These are phyloP conservation scores for Comarum palustre DNA, from an alignment of 306 rosid genomes.

Conservation along the genomic window DNA sequence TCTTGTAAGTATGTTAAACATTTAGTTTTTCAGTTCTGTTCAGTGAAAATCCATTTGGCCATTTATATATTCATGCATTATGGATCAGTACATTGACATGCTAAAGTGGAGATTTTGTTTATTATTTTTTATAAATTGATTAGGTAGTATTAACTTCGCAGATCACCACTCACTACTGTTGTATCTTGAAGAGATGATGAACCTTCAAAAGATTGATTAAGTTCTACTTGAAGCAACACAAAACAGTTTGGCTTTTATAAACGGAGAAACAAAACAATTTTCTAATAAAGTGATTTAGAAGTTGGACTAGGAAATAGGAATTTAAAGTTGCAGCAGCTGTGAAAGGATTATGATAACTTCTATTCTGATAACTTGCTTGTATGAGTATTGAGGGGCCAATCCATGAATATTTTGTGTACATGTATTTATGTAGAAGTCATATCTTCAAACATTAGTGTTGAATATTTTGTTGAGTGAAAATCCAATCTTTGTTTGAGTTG, in stretches of 20 bases:
- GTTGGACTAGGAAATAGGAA: not conserved
- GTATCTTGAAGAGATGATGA: not conserved
- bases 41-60: not conserved
- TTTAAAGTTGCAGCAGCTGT: not conserved
- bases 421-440: not conserved
- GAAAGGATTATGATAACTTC: not conserved
- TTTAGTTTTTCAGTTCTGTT: not conserved
- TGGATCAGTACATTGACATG: not conserved
- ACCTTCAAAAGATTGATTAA: not conserved
- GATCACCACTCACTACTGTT: not conserved
- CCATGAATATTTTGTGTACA: not conserved
- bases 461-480: not conserved
- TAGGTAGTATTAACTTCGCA: not conserved
- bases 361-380: not conserved
- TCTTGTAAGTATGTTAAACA: not conserved
- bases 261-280: not conserved
- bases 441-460: not conserved
- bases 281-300: not conserved
- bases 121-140: not conserved
- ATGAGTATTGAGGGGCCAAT: no score
- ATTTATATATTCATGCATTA: not conserved
- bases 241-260: not conserved
- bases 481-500: no score
- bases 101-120: not conserved
- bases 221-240: not conserved